Conservation (phyloP, 2,329 filamentous ascomycete species). For the Immersiporthe knoxdaviesiana region DNA sequence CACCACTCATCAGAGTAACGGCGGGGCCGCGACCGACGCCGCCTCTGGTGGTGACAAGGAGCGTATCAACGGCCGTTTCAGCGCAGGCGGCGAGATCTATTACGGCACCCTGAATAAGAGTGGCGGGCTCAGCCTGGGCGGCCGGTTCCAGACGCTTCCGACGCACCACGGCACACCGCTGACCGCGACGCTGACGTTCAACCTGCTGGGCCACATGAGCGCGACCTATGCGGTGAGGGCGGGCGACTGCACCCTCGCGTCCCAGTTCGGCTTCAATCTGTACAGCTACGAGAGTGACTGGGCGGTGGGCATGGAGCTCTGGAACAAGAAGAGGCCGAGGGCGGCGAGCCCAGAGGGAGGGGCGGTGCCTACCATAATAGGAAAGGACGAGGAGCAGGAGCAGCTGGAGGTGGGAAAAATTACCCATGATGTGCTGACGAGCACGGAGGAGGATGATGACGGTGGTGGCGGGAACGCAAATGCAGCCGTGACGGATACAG, state of each 20-base stretch:
- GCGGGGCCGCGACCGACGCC: not conserved
- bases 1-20: not conserved
- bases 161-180: conserved; percentile 83
- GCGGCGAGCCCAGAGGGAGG: conserved; percentile 42
- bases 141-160: conserved; percentile 86
- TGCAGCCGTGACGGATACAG: not conserved
- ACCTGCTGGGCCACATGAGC: conserved; percentile 90
- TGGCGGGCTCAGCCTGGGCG: conserved; percentile 84
- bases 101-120: conserved; percentile 95
- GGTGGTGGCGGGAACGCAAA: conserved; percentile 32
- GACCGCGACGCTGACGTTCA: conserved; percentile 89
- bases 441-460: not conserved
- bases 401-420: not conserved
- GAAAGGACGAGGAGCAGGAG: conserved; percentile 19
- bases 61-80: conserved; percentile 79
- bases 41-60: conserved; percentile 48
- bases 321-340: conserved; percentile 65
- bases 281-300: conserved; percentile 98
- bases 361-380: conserved; percentile 24
- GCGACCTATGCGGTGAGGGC: conserved; percentile 92
- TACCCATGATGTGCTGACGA: not conserved
- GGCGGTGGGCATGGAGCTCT: conserved; percentile 89
- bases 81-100: conserved; percentile 89
- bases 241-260: conserved; percentile 80
- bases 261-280: conserved; percentile 94